Base-by-base conservation (phyloP, 768 basidiomycete genomes). In the Nidularia sp. region DNA sequence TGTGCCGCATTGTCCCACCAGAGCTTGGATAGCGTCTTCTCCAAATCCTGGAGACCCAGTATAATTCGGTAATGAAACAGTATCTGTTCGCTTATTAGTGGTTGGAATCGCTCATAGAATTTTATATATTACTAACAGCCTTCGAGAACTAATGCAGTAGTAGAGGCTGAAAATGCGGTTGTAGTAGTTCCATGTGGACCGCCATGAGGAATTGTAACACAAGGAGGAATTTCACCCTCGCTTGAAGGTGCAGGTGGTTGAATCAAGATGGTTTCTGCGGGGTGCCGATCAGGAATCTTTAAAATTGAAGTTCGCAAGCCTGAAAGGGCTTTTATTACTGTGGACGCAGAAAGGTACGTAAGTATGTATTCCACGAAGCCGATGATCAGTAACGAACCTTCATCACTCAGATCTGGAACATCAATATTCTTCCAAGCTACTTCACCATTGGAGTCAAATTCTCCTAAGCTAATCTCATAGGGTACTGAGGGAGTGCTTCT, bases 41-140 rank as follows among this genome's bases (percentile, higher is more conserved):
- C 87, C 87, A 51, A 73, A 88, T 2, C 88, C 88, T 33, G 76
- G 65, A 0, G 84, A 84, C 0, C 88, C 88, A 0, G 80, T 83
- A 60, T 89, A 89, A 62, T 87, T 87, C 0, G 81, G 80, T 8
- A 78, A 54, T 1, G 81, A 82, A 5, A 88, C 52, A 0, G 80
- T 83, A 57, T 84, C 87, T 83, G 58, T 47, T 35, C 36, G 22
- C 47, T 10, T 12, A 9, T 10, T 10, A 10, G 15, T 32, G 22
- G 33, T 25, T n/a, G 49, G 43, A 10, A 52, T 41, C 34, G 8
- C 22, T 22, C 33, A 32, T 36, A 6, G 48, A 13, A 39, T 34
- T 32, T 22, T 31, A 48, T 52, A 35, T 2, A 42, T 22, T 13
- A 66, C 80, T 65, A 62, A 87, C 86, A 88, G 61, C 83, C 83